Evolutionary conservation across 1,284 basidiomycete species (phyloP).

Genomic region (Malassezia japonica): DNA sequence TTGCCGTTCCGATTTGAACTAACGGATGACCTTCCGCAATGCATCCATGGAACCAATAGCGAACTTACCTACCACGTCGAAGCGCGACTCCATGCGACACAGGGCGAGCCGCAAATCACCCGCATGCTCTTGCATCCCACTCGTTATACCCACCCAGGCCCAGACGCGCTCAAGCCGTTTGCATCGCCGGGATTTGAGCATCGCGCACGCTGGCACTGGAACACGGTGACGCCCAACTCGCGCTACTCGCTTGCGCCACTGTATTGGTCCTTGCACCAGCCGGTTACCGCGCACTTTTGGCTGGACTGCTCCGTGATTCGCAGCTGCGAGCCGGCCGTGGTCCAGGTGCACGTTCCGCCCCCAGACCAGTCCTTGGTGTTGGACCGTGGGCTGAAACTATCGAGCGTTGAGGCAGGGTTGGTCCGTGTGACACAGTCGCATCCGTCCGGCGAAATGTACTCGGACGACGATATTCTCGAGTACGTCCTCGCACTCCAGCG

Average conservation of each 20-base stretch:
- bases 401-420: slow-evolving; percentile 37
- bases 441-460: slow-evolving; percentile 1
- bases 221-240: slow-evolving; percentile 2
- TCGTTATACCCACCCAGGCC: slow-evolving; percentile 30
- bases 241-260: slow-evolving; percentile 24
- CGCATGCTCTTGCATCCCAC: slow-evolving; percentile 32
- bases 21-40: slow-evolving; percentile 41
- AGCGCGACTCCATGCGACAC: slow-evolving; percentile 25
- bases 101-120: slow-evolving; percentile 19
- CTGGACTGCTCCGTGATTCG: slow-evolving; percentile 39
- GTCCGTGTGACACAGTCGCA: slow-evolving; percentile 35
- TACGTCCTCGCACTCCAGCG: background rate
- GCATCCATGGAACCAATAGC: slow-evolving; percentile 34
- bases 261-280: slow-evolving; percentile 26
- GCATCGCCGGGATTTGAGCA: slow-evolving; percentile 16
- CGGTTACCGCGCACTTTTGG: slow-evolving; percentile 27
- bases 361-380: slow-evolving; percentile 22
- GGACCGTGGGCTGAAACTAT: slow-evolving; percentile 33
- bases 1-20: slow-evolving; percentile 41
- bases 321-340: slow-evolving; percentile 37
- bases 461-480: slow-evolving; percentile 3
- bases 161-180: slow-evolving; percentile 9
- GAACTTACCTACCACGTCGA: slow-evolving; percentile 30
- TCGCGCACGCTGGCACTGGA: slow-evolving; percentile 16
- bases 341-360: slow-evolving; percentile 38